Evolutionary conservation across 1,284 basidiomycete genomes (phyloP).

Genomic region (Coniophora puteana): DNA sequence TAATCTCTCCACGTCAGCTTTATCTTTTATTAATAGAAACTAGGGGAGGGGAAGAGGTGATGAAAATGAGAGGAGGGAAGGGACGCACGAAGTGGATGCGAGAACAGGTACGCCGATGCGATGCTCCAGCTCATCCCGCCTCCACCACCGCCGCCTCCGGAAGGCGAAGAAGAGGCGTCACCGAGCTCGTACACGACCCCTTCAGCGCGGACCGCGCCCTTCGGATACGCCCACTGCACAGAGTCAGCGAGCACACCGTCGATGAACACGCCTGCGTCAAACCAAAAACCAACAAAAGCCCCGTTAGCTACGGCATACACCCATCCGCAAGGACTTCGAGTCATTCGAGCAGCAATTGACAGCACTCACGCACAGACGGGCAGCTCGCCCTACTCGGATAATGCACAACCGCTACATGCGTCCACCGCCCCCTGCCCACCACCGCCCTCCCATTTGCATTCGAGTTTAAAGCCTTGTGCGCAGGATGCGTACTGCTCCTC

Average conservation of each 20-base stretch:
- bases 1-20: conserved; percentile 16
- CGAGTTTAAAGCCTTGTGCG: conserved; percentile 38
- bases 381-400: conserved; percentile 52
- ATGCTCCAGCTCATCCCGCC: conserved; percentile 63
- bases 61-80: background rate
- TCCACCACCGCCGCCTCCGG: conserved; percentile 46
- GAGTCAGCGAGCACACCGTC: conserved; percentile 66
- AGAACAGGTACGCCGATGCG: conserved; percentile 61
- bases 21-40: conserved; percentile 10
- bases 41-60: background rate
- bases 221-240: conserved; percentile 59
- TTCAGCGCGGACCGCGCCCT: too few species aligned
- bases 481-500: conserved; percentile 37
- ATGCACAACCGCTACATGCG: conserved; percentile 62
- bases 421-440: too few species aligned
- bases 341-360: background rate
- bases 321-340: background rate
- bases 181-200: conserved; percentile 15
- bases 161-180: conserved; percentile 30
- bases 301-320: too few species aligned
- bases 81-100: conserved; percentile 51
- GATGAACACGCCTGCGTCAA: conserved; percentile 60
- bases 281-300: too few species aligned
- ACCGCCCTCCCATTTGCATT: conserved; percentile 44
- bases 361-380: conserved; percentile 57